phyloP scores from a whole-genome alignment of 768 basidiomycete genomes.

The Mycena chlorophos region DNA sequence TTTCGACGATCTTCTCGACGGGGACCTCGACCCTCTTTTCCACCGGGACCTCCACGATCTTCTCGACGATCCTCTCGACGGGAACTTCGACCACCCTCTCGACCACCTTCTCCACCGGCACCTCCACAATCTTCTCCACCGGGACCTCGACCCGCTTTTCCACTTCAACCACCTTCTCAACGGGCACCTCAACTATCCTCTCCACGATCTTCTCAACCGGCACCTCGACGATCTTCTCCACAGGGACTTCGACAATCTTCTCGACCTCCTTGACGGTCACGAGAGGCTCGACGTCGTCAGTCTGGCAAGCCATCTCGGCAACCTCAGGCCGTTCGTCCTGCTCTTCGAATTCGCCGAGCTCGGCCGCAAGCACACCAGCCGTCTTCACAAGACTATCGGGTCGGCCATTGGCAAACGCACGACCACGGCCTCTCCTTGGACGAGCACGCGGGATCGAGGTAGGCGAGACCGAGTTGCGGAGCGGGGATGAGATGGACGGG shows the following conservation, averaged over 20 bases:
- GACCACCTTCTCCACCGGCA: slow-evolving; percentile 22
- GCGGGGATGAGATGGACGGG: slow-evolving; percentile 42
- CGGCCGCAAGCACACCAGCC: slow-evolving; percentile 71
- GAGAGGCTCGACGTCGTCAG: slow-evolving; percentile 45
- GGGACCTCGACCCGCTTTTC: slow-evolving; percentile 25
- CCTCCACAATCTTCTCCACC: slow-evolving; percentile 37
- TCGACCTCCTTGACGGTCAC: too few species aligned
- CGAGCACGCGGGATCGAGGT: slow-evolving; percentile 10
- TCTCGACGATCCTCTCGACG: slow-evolving; percentile 22
- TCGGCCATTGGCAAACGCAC: slow-evolving; percentile 25
- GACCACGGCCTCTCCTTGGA: slow-evolving; percentile 15
- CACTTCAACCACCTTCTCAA: slow-evolving; percentile 36
- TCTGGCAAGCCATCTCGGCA: slow-evolving; percentile 67
- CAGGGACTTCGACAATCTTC: slow-evolving; percentile 35
- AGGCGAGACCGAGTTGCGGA: slow-evolving; percentile 18
- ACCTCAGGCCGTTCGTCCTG: slow-evolving; percentile 49
- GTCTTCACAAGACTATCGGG: slow-evolving; percentile 67
- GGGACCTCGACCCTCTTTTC: slow-evolving; percentile 15
- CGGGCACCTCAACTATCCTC: slow-evolving; percentile 1
- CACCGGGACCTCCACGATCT: slow-evolving; percentile 20
- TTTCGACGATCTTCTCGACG: slow-evolving; percentile 40
- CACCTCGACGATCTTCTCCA: slow-evolving; percentile 11
- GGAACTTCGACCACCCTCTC: slow-evolving; percentile 24
- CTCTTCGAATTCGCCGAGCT: slow-evolving; percentile 45
- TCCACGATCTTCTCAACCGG: slow-evolving; percentile 11